Percentiles rank a stretch among this genome's conserved stretches.
phyloP scores from a whole-genome alignment of 768 basidiomycete species.

The Pleurotus tuoliensis region DNA sequence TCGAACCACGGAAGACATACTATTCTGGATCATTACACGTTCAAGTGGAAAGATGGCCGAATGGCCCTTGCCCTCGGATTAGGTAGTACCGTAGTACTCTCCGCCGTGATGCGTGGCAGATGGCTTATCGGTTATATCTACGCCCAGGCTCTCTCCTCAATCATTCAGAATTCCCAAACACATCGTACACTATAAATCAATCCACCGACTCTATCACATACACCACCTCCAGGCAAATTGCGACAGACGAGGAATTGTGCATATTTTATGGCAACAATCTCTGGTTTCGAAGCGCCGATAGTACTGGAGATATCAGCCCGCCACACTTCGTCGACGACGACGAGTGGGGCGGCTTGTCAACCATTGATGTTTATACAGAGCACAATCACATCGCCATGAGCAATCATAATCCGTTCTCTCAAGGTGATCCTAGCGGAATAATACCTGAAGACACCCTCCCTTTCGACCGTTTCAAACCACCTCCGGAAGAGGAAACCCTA shows the following conservation, averaged over 20 bases:
- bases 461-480: conserved; percentile 56
- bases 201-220: conserved; percentile 60
- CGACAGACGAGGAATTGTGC: conserved; percentile 68
- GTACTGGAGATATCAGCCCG: background rate
- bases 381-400: conserved; percentile 10
- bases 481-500: conserved; percentile 67
- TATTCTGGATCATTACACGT: conserved; percentile 70
- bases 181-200: conserved; percentile 56
- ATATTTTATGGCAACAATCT: conserved; percentile 72
- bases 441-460: conserved; percentile 61
- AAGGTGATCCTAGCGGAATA: conserved; percentile 41
- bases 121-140: background rate
- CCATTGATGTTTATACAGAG: conserved; percentile 18
- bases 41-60: conserved; percentile 67
- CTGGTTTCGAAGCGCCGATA: conserved; percentile 39
- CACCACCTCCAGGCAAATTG: conserved; percentile 47
- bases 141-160: conserved; percentile 76
- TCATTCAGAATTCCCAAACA: conserved; percentile 67
- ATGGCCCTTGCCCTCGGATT: conserved; percentile 80
- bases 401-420: conserved; percentile 23
- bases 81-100: conserved; percentile 35
- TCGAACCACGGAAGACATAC: conserved; percentile 55
- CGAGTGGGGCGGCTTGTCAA: conserved; percentile 42
- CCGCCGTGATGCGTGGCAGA: too few species aligned
- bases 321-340: conserved; percentile 21